These are phyloP conservation scores for Aethionema arabicum DNA, from an alignment of 345 rosid genomes.

Conservation along the genomic window DNA sequence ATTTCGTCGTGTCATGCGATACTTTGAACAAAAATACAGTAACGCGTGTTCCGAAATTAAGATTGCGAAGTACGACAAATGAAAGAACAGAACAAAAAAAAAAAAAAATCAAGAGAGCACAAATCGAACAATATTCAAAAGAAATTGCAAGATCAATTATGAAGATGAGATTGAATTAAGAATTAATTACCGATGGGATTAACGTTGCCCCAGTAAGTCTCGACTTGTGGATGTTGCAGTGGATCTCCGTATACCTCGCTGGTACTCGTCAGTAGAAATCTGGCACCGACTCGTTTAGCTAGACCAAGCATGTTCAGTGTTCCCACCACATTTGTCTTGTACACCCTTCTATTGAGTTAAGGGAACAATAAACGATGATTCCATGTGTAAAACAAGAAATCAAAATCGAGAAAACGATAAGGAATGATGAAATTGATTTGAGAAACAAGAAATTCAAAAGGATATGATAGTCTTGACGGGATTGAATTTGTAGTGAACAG, in stretches of 20 bases:
- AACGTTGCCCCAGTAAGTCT: slow-evolving; percentile 99
- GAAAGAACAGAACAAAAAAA: not conserved
- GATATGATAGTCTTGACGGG: slow-evolving; percentile 95
- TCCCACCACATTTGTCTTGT: slow-evolving; percentile 97
- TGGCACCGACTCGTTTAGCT: slow-evolving; percentile 93
- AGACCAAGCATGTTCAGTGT: slow-evolving; percentile 94
- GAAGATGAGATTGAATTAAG: not conserved
- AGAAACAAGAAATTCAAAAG: slow-evolving; percentile 19
- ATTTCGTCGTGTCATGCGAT: not conserved
- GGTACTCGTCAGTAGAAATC: slow-evolving; percentile 88
- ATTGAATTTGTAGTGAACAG: slow-evolving; percentile 95
- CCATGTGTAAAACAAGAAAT: not conserved
- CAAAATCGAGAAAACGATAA: not conserved
- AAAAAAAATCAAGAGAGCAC: not conserved
- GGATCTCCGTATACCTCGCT: slow-evolving; percentile 99
- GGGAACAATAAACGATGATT: slow-evolving; percentile 11
- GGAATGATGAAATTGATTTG: not conserved
- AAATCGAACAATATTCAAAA: too few relatives aligned
- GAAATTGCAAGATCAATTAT: not conserved
- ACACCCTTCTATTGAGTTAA: slow-evolving; percentile 28
- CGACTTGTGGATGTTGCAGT: slow-evolving; percentile 96
- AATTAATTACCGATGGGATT: slow-evolving; percentile 82
- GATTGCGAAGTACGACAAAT: not conserved
- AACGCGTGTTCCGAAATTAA: slow-evolving; percentile 1
- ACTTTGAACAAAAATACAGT: not conserved